Percentiles rank a stretch among this genome's conserved stretches.
These are phyloP conservation scores for Lactuca sativa DNA, from an alignment of 129 eudicot species.

Conservation along the genomic window DNA sequence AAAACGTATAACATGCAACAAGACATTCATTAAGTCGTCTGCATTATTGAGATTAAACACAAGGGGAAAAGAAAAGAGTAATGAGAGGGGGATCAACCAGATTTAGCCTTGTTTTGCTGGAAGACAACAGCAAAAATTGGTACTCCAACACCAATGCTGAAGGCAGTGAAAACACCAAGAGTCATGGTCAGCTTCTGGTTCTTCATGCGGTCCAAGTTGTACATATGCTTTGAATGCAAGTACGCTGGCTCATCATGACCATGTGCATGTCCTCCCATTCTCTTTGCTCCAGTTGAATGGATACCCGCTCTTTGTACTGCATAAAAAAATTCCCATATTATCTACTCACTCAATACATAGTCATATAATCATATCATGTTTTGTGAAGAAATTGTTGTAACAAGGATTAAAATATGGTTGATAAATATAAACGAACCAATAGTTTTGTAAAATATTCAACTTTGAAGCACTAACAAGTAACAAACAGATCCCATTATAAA, in stretches of 20 bases:
- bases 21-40: constrained; percentile 25
- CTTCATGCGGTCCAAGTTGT: constrained; percentile 82
- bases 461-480: constrained; percentile 8
- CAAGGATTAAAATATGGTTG: background rate
- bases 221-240: constrained; percentile 82
- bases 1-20: constrained; percentile 16
- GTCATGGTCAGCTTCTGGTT: constrained; percentile 54
- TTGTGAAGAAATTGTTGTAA: too few relatives aligned
- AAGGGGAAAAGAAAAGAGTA: background rate
- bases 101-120: constrained; percentile 82
- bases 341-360: background rate
- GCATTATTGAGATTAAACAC: constrained; percentile 32
- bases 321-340: background rate
- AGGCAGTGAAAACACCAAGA: constrained; percentile 56
- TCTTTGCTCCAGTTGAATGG: constrained; percentile 68
- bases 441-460: background rate
- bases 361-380: background rate
- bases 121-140: constrained; percentile 71
- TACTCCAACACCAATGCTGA: constrained; percentile 69
- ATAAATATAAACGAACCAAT: background rate
- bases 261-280: constrained; percentile 68
- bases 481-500: background rate
- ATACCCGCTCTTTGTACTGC: constrained; percentile 63
- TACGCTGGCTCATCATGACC: constrained; percentile 68
- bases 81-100: constrained; percentile 32